Conservation (phyloP, 2,329 filamentous ascomycete genomes). For the Claviceps paspali region DNA sequence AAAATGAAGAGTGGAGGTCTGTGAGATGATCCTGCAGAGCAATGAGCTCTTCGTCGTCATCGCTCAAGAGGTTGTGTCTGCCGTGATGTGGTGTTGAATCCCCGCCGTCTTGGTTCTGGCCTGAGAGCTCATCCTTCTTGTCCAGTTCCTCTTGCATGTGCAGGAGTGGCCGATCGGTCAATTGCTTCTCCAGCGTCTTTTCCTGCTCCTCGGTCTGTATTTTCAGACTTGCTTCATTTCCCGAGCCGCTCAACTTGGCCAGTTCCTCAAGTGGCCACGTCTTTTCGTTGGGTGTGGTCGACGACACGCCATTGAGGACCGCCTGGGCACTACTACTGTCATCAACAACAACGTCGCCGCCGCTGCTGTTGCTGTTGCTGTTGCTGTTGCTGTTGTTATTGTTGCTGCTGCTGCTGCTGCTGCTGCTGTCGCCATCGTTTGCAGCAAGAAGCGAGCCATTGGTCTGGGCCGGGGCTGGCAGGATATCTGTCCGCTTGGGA, state of each 20-base stretch:
- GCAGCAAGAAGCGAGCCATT: conserved; percentile 9
- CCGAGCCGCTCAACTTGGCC: conserved; percentile 57
- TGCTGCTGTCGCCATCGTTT: too few relatives aligned
- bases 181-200: conserved; percentile 72
- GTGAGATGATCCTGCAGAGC: conserved; percentile 63
- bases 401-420: too few relatives aligned
- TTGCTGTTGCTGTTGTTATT: too few relatives aligned
- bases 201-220: conserved; percentile 75
- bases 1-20: conserved; percentile 65
- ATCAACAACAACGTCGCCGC: too few relatives aligned
- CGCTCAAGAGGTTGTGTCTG: conserved; percentile 65
- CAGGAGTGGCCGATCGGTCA: conserved; percentile 76
- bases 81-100: conserved; percentile 21
- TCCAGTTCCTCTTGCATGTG: conserved; percentile 87
- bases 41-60: conserved; percentile 73
- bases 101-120: conserved; percentile 13
- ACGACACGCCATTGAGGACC: neutral
- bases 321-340: too few relatives aligned
- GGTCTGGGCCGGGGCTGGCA: conserved; percentile 17
- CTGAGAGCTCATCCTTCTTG: conserved; percentile 43
- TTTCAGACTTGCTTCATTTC: conserved; percentile 52
- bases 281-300: conserved; percentile 11
- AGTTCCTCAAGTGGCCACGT: conserved; percentile 51
- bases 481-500: conserved; percentile 54
- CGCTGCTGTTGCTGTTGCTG: too few relatives aligned